A percentile compares a stretch with the other conserved stretches of the same genome.
Conservation (phyloP, 495 filamentous ascomycete genomes). For the Bacidia rubella region DNA sequence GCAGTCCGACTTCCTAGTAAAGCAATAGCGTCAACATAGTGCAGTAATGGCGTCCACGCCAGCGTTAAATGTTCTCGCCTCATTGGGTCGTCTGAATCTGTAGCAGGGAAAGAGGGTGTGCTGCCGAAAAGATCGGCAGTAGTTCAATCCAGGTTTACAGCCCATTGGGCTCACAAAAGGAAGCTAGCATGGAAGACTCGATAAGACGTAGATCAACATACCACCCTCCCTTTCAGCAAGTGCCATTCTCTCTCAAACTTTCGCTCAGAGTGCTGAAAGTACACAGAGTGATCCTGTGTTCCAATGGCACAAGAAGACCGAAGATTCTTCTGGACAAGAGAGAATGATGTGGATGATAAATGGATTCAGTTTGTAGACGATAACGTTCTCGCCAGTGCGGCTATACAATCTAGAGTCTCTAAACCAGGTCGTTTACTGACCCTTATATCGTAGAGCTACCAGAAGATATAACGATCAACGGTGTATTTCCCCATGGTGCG, state of each 20-base stretch:
- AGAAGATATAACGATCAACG: constrained; percentile 4
- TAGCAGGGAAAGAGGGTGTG: neutral
- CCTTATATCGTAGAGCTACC: constrained; percentile 13
- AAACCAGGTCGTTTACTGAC: too few species aligned
- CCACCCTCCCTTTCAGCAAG: too few species aligned
- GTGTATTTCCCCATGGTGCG: constrained; percentile 11
- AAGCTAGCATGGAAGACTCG: too few species aligned
- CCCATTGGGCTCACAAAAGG: too few species aligned
- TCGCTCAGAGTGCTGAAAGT: too few species aligned
- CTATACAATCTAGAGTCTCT: too few species aligned
- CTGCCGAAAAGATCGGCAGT: too few species aligned
- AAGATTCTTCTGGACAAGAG: neutral
- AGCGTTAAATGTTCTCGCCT: too few species aligned
- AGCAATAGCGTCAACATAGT: neutral
- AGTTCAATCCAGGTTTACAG: too few species aligned
- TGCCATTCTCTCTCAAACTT: too few species aligned
- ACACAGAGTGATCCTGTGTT: too few species aligned
- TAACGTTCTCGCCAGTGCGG: constrained; percentile 12
- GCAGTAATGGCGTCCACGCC: neutral
- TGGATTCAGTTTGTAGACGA: constrained; percentile 10
- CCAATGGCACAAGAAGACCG: neutral
- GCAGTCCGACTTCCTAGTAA: neutral
- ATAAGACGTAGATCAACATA: too few species aligned
- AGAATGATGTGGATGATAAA: constrained; percentile 5
- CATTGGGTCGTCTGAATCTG: neutral